phyloP scores from a whole-genome alignment of 2,329 filamentous ascomycete species.

The Alternaria novae-zelandiae region DNA sequence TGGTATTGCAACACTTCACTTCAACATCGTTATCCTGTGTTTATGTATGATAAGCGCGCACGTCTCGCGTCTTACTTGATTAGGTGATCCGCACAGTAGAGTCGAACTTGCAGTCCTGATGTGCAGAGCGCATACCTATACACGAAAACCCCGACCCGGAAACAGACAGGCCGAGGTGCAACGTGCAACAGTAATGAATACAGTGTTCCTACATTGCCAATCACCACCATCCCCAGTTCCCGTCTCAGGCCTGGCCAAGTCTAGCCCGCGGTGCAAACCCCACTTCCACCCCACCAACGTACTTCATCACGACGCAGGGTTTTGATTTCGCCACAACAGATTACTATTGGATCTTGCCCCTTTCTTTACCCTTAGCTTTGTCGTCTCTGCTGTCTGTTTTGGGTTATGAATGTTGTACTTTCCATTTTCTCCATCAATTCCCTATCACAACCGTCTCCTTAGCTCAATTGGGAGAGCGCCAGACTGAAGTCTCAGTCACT shows the following conservation, averaged over 20 bases:
- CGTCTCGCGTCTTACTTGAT: background rate
- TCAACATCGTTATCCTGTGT: background rate
- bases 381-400: fast-evolving
- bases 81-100: background rate
- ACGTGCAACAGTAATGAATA: background rate
- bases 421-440: conserved; percentile 1
- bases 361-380: fast-evolving
- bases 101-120: background rate
- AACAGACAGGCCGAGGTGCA: background rate
- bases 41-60: background rate
- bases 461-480: conserved; percentile 29
- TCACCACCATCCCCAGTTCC: background rate
- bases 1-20: background rate
- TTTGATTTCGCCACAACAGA: background rate
- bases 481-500: conserved; percentile 26
- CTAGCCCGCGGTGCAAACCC: background rate
- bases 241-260: background rate
- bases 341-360: background rate
- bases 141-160: background rate
- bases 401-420: fast-evolving
- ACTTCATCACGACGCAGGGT: background rate
- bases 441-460: conserved; percentile 20
- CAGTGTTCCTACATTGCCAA: background rate
- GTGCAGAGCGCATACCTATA: background rate
- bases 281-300: conserved; percentile 6